Percentiles rank a stretch among this genome's conserved stretches.
These are phyloP conservation scores for Erythrophleum ivorense DNA, from an alignment of 331 rosid species.

Conservation along the genomic window DNA sequence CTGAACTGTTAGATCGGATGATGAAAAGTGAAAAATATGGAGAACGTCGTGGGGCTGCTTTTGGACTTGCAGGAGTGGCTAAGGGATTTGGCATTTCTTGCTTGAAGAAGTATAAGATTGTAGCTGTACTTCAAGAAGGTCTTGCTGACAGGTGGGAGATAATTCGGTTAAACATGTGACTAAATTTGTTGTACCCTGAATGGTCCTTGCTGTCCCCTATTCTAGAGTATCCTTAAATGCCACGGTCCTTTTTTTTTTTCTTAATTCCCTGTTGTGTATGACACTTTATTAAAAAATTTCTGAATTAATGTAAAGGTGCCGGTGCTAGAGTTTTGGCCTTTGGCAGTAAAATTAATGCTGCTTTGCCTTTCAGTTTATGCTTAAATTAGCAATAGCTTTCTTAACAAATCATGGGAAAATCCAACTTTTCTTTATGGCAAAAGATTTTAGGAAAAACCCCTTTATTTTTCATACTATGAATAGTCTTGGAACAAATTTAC, in stretches of 20 bases:
- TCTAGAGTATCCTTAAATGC: background rate
- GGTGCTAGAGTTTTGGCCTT: background rate
- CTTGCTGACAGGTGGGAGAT: conserved; percentile 78
- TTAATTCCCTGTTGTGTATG: background rate
- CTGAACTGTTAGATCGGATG: conserved; percentile 78
- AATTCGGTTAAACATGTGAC: conserved; percentile 7
- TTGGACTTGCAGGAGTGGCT: conserved; percentile 95
- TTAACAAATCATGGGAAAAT: background rate
- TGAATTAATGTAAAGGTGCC: background rate
- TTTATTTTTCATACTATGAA: background rate
- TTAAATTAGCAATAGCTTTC: background rate
- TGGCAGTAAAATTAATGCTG: background rate
- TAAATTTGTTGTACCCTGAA: background rate
- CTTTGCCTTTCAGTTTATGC: background rate
- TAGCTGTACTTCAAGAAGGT: conserved; percentile 69
- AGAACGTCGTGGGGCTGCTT: conserved; percentile 97
- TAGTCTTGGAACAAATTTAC: background rate
- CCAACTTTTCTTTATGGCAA: background rate
- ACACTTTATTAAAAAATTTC: background rate
- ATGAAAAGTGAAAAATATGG: conserved; percentile 94
- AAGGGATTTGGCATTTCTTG: conserved; percentile 89
- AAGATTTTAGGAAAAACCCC: background rate
- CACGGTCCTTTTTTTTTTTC: background rate
- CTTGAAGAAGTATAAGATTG: conserved; percentile 82
- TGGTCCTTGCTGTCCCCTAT: background rate